Base-by-base conservation (phyloP, 1,139 yeast species). In the Pichia sp. region DNA sequence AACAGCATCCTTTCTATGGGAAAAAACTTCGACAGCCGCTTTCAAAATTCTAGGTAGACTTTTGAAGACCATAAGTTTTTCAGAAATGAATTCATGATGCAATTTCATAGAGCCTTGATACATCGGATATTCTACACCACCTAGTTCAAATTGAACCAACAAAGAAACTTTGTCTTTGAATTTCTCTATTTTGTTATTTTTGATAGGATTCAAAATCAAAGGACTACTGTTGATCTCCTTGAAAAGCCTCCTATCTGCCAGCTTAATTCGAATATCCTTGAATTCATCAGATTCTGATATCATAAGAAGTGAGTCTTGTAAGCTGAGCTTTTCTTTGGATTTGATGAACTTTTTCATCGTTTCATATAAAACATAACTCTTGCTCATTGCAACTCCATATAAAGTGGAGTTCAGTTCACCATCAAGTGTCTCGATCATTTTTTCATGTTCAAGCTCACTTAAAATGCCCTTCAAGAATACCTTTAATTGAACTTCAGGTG, bases 311-410 rank as follows among this genome's bases (percentile, higher is more conserved):
- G 73, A 49, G 1, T 69, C 71, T 0, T 57, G 47, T 1, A 74
- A 44, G 0, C 64, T 49, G 19, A 61, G 55, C 5, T 58, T 51
- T 0, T 38, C 11, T 1, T 58, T 23, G 1, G 65, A 51, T 8
- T 61, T 60, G 8, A 76, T 61, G 31, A 77, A 62, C 2, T n/a
- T 36, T 52, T 72, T 72, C 67, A 77, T 72, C 0, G 81, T 76
- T 2, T 69, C 72, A 55, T 75, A 75, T 5, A 67, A 57, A 5
- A 80, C 66, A 61, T 78, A 78, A 58, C 77, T 78, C 54, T 71
- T 73, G 2, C 77, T 71, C 81, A 79, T 73, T 0, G 80, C 72
- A 19, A 65, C 63, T 0, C 82, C 82, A 64, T 62, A 76, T 0
- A 67, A 59, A 0, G 81, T 75, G 45, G 74, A 65, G 7, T 53